Evolutionary conservation across 495 filamentous ascomycete genomes (phyloP).

Genomic region (Penicillium diatomitis): DNA sequence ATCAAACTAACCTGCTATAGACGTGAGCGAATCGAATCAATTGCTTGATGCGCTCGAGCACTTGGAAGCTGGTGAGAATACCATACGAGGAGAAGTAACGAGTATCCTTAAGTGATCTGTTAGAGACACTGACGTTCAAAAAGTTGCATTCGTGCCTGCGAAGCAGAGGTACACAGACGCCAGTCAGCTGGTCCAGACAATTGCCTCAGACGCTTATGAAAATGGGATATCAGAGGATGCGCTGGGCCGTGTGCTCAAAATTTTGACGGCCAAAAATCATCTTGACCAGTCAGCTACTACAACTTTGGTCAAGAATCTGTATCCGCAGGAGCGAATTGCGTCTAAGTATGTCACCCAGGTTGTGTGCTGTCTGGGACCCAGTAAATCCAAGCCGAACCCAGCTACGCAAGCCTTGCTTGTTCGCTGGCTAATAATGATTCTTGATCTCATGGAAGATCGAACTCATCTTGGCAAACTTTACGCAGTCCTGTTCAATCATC

Average conservation of each 20-base stretch:
- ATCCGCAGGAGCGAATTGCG: constrained; percentile 55
- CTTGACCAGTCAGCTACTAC: constrained; percentile 67
- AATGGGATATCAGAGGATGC: constrained; percentile 52
- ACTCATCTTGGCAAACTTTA: constrained; percentile 61
- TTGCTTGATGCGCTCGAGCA: constrained; percentile 33
- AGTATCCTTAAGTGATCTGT: too few species aligned
- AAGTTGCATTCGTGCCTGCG: constrained; percentile 32
- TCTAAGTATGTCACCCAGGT: constrained; percentile 55
- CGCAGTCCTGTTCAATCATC: constrained; percentile 68
- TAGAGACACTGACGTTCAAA: too few species aligned
- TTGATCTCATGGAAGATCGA: constrained; percentile 62
- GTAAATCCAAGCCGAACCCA: constrained; percentile 66
- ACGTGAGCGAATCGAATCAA: constrained; percentile 8
- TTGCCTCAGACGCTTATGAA: constrained; percentile 49
- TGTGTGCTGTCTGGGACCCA: constrained; percentile 68
- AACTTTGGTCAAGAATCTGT: constrained; percentile 62
- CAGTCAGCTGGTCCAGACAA: constrained; percentile 27
- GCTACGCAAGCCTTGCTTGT: constrained; percentile 59
- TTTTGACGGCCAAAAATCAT: constrained; percentile 55
- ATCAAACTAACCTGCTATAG: not conserved
- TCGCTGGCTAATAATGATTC: constrained; percentile 72
- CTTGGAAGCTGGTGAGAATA: constrained; percentile 35
- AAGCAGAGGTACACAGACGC: constrained; percentile 39
- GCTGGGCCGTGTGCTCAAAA: constrained; percentile 54
- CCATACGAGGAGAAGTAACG: not conserved